These are phyloP conservation scores for Petasospora rhodanensis DNA, from an alignment of 1,139 yeast genomes.

Conservation along the genomic window DNA sequence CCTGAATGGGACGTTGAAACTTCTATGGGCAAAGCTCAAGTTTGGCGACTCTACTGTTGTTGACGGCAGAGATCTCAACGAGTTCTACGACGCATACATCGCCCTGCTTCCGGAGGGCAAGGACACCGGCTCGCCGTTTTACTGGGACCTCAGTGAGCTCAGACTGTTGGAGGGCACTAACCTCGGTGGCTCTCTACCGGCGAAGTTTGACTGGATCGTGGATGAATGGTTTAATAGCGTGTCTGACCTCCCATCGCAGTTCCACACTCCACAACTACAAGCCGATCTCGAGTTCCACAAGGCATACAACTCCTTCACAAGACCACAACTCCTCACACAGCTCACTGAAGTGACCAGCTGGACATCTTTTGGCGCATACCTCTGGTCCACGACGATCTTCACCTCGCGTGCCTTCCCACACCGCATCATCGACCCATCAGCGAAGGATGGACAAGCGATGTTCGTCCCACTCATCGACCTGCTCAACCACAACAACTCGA, in stretches of 20 bases:
- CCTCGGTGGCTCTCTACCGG: constrained; percentile 34
- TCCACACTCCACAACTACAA: constrained; percentile 1
- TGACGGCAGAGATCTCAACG: constrained; percentile 18
- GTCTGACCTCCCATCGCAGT: constrained; percentile 7
- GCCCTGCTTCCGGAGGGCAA: constrained; percentile 48
- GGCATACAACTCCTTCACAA: constrained; percentile 1
- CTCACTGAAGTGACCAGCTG: constrained; percentile 28
- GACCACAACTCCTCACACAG: constrained; percentile 6
- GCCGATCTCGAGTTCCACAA: constrained; percentile 12
- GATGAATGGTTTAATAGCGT: constrained; percentile 28
- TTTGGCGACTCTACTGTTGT: constrained; percentile 27
- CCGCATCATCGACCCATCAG: constrained; percentile 32
- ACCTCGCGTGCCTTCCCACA: constrained; percentile 72
- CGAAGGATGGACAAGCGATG: constrained; percentile 46
- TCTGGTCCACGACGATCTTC: constrained; percentile 64
- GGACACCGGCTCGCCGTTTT: constrained; percentile 51
- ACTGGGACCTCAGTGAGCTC: constrained; percentile 52
- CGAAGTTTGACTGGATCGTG: constrained; percentile 29
- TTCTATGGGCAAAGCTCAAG: constrained; percentile 42
- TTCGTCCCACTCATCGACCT: constrained; percentile 68
- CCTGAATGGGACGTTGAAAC: constrained; percentile 37
- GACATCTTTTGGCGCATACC: constrained; percentile 54
- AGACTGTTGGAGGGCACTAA: constrained; percentile 59
- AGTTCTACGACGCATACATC: constrained; percentile 43
- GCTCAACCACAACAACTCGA: constrained; percentile 56